Base-by-base conservation (phyloP, 1,284 basidiomycete genomes). In the Cryptococcus maquisensis region DNA sequence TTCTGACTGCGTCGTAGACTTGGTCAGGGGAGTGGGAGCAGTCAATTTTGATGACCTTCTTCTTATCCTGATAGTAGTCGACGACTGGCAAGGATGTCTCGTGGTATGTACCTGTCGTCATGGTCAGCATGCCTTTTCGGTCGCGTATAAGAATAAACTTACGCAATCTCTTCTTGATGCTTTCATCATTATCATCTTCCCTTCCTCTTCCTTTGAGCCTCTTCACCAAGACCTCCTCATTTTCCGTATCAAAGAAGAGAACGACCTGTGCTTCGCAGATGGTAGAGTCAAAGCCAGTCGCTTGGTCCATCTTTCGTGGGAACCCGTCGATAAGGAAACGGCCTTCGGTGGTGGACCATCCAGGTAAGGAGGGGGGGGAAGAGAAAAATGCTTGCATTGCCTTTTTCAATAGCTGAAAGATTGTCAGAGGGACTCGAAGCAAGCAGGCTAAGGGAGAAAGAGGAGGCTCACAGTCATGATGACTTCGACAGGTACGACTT, bases 221-320 rank as follows among this genome's bases (percentile, higher is more conserved):
- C 64, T 83, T 77, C 39, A 89, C 81, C 87, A 98, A 91, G 59
- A 92, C 86, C 55, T 90, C 83, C 73, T 98, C 88, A 24, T 88
- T 87, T 32, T 32, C 28, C 26, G 92, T 94, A n/a, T 84, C 81
- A 74, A 91, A 88, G 81, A 90, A 98, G 47, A 99, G 79, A 23
- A 95, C 88, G 56, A 87, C 80, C 1, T 85, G 82, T 1, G 90
- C 87, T 52, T 79, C 66, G 77, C 91, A 94, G 55, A 96, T 86
- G 48, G 85, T 82, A 69, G 89, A 80, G 71, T 98, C 96, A 70
- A 98, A 99, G 76, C 86, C 86, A 69, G 87, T 64, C 0, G 95
- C 95, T 78, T 99, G 96, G 75, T 98, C 96, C 91, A 98, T 93
- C 81, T 97, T 91, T 58, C 96, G 83, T 44, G 96, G 96, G 79